These are phyloP conservation scores for Hortiboletus campestris DNA, from an alignment of 768 basidiomycete species.

Conservation along the genomic window DNA sequence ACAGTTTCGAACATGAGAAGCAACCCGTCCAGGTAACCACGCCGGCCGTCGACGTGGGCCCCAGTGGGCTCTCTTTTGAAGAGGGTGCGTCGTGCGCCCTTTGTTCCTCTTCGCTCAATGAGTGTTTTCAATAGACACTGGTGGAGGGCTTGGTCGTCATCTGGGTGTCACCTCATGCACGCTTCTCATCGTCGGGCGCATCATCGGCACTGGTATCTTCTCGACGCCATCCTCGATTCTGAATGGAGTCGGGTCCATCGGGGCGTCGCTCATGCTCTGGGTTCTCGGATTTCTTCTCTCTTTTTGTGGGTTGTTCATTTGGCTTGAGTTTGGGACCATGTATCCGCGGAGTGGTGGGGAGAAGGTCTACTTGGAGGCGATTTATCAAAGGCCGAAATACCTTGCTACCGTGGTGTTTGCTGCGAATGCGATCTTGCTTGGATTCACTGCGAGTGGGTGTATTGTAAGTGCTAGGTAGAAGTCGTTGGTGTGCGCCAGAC, in stretches of 20 bases:
- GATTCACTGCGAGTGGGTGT: conserved; percentile 44
- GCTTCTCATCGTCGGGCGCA: conserved; percentile 53
- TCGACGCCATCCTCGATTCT: conserved; percentile 61
- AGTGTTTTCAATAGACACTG: conserved; percentile 35
- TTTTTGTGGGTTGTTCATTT: conserved; percentile 58
- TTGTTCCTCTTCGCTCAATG: neutral
- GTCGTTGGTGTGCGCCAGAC: too few relatives aligned
- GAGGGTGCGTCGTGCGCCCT: conserved; percentile 38
- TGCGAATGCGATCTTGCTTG: conserved; percentile 44
- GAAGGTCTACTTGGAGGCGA: conserved; percentile 60
- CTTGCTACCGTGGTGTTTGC: conserved; percentile 51
- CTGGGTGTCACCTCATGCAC: conserved; percentile 57
- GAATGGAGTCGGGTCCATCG: conserved; percentile 53
- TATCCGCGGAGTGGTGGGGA: conserved; percentile 61
- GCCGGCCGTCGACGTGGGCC: conserved; percentile 25
- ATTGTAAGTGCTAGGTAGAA: conserved; percentile 40
- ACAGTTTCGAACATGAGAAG: conserved; percentile 1
- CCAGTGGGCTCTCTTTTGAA: conserved; percentile 46
- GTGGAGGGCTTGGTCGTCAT: conserved; percentile 58
- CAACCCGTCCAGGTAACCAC: neutral
- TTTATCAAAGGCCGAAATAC: conserved; percentile 47
- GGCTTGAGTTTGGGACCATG: conserved; percentile 66
- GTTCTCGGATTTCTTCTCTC: conserved; percentile 59
- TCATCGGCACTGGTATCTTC: conserved; percentile 67
- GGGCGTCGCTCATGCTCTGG: conserved; percentile 63